These are phyloP conservation scores for Aspergillus sp. DNA, from an alignment of 2,329 filamentous ascomycete species.

Conservation along the genomic window DNA sequence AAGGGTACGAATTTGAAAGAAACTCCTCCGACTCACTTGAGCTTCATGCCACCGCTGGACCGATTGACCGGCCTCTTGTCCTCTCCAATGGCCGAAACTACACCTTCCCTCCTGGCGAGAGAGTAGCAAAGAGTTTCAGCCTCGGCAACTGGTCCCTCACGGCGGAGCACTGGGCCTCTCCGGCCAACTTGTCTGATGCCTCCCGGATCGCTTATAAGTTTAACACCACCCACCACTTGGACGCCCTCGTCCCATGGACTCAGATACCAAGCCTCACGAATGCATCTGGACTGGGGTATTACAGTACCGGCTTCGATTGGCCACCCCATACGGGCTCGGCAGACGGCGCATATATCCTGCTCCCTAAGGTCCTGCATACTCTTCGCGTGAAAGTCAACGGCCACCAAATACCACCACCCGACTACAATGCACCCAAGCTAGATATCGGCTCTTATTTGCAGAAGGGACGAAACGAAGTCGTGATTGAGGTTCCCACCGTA, in stretches of 20 bases:
- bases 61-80: background rate
- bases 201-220: slow-evolving; percentile 17
- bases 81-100: slow-evolving; percentile 17
- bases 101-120: slow-evolving; percentile 1
- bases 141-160: slow-evolving; percentile 18
- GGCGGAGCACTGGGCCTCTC: slow-evolving; percentile 25
- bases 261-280: slow-evolving; percentile 22
- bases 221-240: slow-evolving; percentile 26
- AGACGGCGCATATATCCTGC: slow-evolving; percentile 24
- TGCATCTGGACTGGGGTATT: slow-evolving; percentile 24
- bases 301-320: slow-evolving; percentile 20
- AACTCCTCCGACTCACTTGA: too few species aligned
- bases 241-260: slow-evolving; percentile 21
- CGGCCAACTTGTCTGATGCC: slow-evolving; percentile 21
- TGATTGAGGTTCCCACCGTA: slow-evolving; percentile 21
- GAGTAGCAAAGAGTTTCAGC: background rate
- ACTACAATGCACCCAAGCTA: slow-evolving; percentile 15
- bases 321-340: background rate
- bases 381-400: slow-evolving; percentile 21
- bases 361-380: slow-evolving; percentile 19
- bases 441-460: slow-evolving; percentile 17
- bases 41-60: too few species aligned
- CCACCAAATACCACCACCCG: slow-evolving; percentile 15
- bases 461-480: slow-evolving; percentile 12
- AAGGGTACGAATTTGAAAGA: background rate